Evolutionary conservation across 2,329 filamentous ascomycete genomes (phyloP), one percentile per base, ranked within the genome.

Genomic region (Stemphylium vesicarium): DNA sequence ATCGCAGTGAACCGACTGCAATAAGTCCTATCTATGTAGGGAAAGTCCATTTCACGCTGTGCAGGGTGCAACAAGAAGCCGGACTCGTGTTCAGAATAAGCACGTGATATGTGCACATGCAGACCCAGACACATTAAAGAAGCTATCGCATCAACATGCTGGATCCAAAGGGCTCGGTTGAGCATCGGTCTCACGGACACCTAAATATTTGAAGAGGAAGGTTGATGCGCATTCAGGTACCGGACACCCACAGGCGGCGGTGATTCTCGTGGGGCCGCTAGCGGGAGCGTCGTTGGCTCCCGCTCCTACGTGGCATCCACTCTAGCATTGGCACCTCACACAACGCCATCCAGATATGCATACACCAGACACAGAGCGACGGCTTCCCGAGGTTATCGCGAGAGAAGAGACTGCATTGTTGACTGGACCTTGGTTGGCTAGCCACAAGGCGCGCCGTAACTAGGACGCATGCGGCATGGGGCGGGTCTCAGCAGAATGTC

Each of bases 401-500:
- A 55, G 37, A 39, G 24, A 40, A 24, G 38, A 16, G 18, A 24
- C n/a, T 7, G 18, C 26, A 33, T 26, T 37, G 33, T 54, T 36
- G 39, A 22, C 26, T 32, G 18, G 26, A 13, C 10, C 16, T 29
- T 29, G 42, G 8, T 20, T 16, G 38, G 31, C 20, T 16, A 50
- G 38, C 12, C 40, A 40, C 45, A 33, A 24, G 33, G 38, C 26
- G 36, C 40, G 42, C 42, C 46, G 29, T 48, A 18, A 38, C 54
- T 40, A 47, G 44, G 53, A 50, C 37, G 52, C 37, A 50, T 48
- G 40, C 52, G 51, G 57, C 31, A 53, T 36, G 50, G 53, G 36
- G 51, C 53, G 61, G 59, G 50, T 15, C 52, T 26, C 39, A 45
- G 50, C 42, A 37, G 62, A 65, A 69, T 66, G 56, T 73, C 71